Conservation (phyloP, 495 filamentous ascomycete genomes). For the Aspergillus hancockii region DNA sequence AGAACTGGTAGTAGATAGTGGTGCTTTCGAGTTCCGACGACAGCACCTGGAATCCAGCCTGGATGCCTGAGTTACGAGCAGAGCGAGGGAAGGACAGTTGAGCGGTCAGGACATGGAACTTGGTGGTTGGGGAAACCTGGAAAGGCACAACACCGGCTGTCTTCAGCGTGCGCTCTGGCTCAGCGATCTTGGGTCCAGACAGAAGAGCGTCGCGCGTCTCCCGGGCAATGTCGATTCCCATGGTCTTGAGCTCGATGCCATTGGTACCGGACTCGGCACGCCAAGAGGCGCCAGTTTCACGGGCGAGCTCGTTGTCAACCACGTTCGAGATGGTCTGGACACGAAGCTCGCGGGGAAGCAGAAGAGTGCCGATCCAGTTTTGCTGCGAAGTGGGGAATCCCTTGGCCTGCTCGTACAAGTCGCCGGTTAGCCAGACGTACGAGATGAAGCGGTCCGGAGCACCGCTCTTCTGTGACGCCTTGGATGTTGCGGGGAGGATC, state of each 20-base stretch:
- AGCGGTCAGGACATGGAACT: slow-evolving; percentile 18
- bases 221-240: slow-evolving; percentile 23
- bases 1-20: slow-evolving; percentile 27
- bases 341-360: slow-evolving; percentile 23
- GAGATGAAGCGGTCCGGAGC: slow-evolving; percentile 24
- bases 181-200: slow-evolving; percentile 4
- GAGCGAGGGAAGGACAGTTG: slow-evolving; percentile 18
- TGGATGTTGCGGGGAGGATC: slow-evolving; percentile 18
- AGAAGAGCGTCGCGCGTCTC: slow-evolving; percentile 20
- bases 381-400: slow-evolving; percentile 21
- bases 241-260: slow-evolving; percentile 17
- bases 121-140: slow-evolving; percentile 14
- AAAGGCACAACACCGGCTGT: slow-evolving; percentile 13
- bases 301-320: slow-evolving; percentile 20
- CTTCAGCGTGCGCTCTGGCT: slow-evolving; percentile 10
- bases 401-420: slow-evolving; percentile 14
- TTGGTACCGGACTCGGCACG: slow-evolving; percentile 6
- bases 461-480: slow-evolving; percentile 16
- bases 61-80: slow-evolving; percentile 17
- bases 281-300: slow-evolving; percentile 20
- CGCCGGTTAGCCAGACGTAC: slow-evolving; percentile 23
- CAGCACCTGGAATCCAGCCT: slow-evolving; percentile 24
- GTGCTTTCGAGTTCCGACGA: slow-evolving; percentile 19
- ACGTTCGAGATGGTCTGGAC: slow-evolving; percentile 17
- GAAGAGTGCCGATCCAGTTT: slow-evolving; percentile 21